Base-by-base conservation (phyloP, 768 basidiomycete species). In the Russula emetica region DNA sequence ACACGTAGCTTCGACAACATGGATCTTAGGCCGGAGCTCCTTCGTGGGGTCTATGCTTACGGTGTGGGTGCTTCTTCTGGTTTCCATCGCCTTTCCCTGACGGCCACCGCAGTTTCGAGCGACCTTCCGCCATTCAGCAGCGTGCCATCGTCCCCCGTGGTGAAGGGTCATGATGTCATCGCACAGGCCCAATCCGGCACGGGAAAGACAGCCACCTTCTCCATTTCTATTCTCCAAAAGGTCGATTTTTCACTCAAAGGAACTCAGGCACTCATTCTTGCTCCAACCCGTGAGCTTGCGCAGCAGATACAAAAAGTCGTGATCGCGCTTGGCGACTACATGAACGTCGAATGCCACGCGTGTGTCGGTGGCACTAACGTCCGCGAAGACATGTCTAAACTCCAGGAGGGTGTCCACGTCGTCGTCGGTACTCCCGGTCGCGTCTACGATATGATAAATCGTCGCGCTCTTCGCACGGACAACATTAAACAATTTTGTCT, bases 191-290 rank as follows among this genome's bases (percentile, higher is more conserved):
- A 98, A 81, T 98, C 96, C 36, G 97, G 97, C 70, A 98, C 97
- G 67, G 97, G 97, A 75, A 99, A 98, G 82, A 98, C 97, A 62
- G 97, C 96, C 63, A 98, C 97, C n/a, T 98, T 98, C 81, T 94
- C 92, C 74, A 89, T 99, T 73, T 96, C 95, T 62, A 96, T 98
- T 74, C 87, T 99, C 69, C 94, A 99, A 78, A 79, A 94, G 82
- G 82, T 97, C 76, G 95, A 98, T 76, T 83, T 90, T 74, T 81
- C 79, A 59, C 76, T 92, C 77, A 94, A 95, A 76, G 87, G 87
- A 61, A 94, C 92, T 63, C 97, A 98, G 76, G 97, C 97, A n/a
- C 86, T 99, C 68, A 95, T 99, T 73, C 90, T 99, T 65, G 92
- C 94, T 16, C 96, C 96, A 24, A 98, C 96, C 55, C 93, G 96